Evolutionary conservation across 228 moss, liverwort and hornwort genomes (phyloP), one percentile per base, ranked within the genome.

Genomic region (Sphagnum fallax): DNA sequence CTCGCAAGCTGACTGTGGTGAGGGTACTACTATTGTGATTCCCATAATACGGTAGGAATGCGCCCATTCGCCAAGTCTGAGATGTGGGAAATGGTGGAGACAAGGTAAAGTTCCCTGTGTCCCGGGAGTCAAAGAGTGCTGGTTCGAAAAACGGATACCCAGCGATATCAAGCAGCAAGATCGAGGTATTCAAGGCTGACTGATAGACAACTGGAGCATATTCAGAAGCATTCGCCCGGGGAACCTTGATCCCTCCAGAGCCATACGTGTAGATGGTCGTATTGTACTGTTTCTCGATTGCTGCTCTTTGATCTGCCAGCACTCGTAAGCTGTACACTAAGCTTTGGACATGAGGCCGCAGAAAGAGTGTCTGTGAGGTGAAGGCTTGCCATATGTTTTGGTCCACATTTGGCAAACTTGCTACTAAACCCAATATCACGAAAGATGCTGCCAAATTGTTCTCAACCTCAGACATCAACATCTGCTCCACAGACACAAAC

Each of bases 381-480:
- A 87, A 87, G 8, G 50, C 11, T 62, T 71, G 4, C 87, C 87
- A 87, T 11, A 72, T 68, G 47, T 53, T 4, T 62, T 87, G 70
- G 49, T 78, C 70, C 6, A 87, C 67, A 16, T 61, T 9, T 5
- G 78, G 65, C n/a, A 83, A 64, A 70, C 80, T 83, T 6, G 80
- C 68, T 60, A 87, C 4, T 70, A 87, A 70, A 5, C 87, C 87
- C 5, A 83, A 70, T 51, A 87, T 83, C 62, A 83, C 87, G 49
- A 87, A 87, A 6, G 87, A 83, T 5, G 83, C 76, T 0, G 81
- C 83, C 4, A 87, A 60, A 8, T 81, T 87, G 61, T 87, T 87
- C 57, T 78, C 83, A 49, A 87, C 81, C 52, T 87, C 83, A 16
- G 87, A 80, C 70, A 16, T 70, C 60, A 87, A 83, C 6, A 83